Conservation (phyloP, 2,329 filamentous ascomycete species). For the Tolypocladium inflatum region DNA sequence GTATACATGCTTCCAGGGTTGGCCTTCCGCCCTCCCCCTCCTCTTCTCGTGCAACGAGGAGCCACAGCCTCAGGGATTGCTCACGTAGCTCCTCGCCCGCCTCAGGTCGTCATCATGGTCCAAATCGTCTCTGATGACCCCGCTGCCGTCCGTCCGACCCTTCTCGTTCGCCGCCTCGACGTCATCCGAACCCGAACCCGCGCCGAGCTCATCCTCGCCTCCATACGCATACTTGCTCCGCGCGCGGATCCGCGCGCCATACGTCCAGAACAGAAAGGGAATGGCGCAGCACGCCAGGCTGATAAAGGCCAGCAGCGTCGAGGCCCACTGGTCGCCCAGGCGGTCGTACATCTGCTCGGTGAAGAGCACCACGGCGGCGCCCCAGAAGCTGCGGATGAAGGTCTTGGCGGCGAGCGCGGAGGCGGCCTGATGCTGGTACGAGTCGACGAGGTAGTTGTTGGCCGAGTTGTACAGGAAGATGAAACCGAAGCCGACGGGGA, state of each 20-base stretch:
- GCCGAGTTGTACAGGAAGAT: slow-evolving; percentile 76
- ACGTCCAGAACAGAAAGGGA: slow-evolving; percentile 74
- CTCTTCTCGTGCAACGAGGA: not conserved
- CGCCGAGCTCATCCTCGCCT: slow-evolving; percentile 38
- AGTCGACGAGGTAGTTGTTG: slow-evolving; percentile 63
- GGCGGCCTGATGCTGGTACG: slow-evolving; percentile 63
- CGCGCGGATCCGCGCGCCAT: slow-evolving; percentile 60
- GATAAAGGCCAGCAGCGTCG: slow-evolving; percentile 62
- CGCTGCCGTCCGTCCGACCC: slow-evolving; percentile 9
- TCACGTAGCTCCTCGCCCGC: slow-evolving; percentile 35
- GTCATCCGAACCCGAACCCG: slow-evolving; percentile 18
- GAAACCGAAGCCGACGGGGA: slow-evolving; percentile 69
- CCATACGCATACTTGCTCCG: slow-evolving; percentile 65
- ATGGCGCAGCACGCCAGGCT: slow-evolving; percentile 71
- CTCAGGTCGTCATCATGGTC: slow-evolving; percentile 28
- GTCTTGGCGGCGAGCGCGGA: slow-evolving; percentile 77
- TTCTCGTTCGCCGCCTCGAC: slow-evolving; percentile 24
- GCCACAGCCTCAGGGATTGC: slow-evolving; percentile 27
- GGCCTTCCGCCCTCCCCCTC: not conserved
- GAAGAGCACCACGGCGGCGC: slow-evolving; percentile 67
- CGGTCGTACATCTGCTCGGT: slow-evolving; percentile 72
- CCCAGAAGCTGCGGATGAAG: slow-evolving; percentile 71
- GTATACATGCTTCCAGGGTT: not conserved
- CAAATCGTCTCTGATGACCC: slow-evolving; percentile 18
- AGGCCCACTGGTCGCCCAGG: slow-evolving; percentile 69